A percentile compares a stretch with the other conserved stretches of the same genome.
Conservation (phyloP, 441 rosid species). For the Gossypium gossypioides region DNA sequence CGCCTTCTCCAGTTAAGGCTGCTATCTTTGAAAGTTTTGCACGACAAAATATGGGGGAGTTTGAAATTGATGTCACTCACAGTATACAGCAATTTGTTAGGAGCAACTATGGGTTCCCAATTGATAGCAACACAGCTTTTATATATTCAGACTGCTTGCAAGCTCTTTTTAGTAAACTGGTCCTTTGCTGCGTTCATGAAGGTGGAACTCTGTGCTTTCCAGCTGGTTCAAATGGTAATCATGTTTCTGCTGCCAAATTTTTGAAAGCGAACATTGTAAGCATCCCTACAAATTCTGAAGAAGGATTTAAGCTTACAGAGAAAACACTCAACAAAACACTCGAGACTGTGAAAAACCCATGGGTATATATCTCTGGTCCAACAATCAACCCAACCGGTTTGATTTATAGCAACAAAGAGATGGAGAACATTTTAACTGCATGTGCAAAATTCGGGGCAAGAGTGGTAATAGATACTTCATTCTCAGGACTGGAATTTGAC, state of each 20-base stretch:
- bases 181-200: conserved; percentile 66
- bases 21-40: conserved; percentile 89
- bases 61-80: conserved; percentile 68
- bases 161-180: conserved; percentile 68
- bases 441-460: conserved; percentile 73
- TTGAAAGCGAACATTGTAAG: conserved; percentile 54
- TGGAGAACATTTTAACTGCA: conserved; percentile 44
- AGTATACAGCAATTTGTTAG: conserved; percentile 52
- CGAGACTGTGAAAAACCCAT: conserved; percentile 52
- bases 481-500: conserved; percentile 76
- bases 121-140: conserved; percentile 44
- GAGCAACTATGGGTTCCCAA: conserved; percentile 54
- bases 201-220: conserved; percentile 92
- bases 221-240: conserved; percentile 71
- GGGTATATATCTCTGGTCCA: conserved; percentile 93
- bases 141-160: conserved; percentile 65
- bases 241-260: conserved; percentile 70
- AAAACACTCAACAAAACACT: conserved; percentile 38
- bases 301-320: conserved; percentile 71
- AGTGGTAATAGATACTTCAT: conserved; percentile 77
- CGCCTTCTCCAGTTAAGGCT: conserved; percentile 66
- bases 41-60: conserved; percentile 79
- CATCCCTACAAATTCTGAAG: conserved; percentile 43
- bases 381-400: conserved; percentile 76
- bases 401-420: conserved; percentile 64